A percentile compares a stretch with the other conserved stretches of the same genome.
Evolutionary conservation across 805 yeast species (phyloP).

Genomic region (Saccharomycopsis javanensis): DNA sequence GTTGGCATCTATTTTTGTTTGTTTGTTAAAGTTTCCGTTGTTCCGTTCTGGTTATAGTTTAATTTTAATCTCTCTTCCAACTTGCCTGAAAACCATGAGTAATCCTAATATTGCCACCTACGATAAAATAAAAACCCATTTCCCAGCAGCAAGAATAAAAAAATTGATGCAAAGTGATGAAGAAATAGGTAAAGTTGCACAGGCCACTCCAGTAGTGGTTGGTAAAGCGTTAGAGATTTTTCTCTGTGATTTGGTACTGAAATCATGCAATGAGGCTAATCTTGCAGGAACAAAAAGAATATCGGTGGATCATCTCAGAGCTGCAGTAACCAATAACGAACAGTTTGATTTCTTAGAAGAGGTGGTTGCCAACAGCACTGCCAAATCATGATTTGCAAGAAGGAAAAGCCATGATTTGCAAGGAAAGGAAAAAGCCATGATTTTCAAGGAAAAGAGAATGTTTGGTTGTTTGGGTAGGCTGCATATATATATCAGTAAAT

Average conservation of each 20-base stretch:
- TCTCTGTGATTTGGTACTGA: constrained; percentile 81
- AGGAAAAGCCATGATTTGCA: no score
- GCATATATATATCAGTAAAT: no score
- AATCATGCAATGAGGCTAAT: constrained; percentile 69
- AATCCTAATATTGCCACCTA: constrained; percentile 9
- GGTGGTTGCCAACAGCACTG: constrained; percentile 35
- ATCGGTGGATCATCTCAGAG: constrained; percentile 69
- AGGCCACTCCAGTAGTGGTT: constrained; percentile 96
- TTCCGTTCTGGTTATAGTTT: no score
- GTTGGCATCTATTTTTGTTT: no score
- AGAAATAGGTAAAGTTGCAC: constrained; percentile 97
- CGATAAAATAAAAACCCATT: constrained; percentile 59
- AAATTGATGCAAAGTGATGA: constrained; percentile 97
- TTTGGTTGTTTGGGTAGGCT: no score
- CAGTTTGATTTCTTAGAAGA: constrained; percentile 90
- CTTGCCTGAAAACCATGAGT: not conserved
- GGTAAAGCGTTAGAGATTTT: constrained; percentile 92
- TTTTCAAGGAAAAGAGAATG: no score
- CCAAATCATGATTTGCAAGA: no score
- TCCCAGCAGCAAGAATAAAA: constrained; percentile 90
- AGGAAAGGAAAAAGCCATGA: no score
- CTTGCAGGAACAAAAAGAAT: constrained; percentile 69
- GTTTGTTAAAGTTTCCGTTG: no score
- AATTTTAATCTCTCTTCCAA: no score
- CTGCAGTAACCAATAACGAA: constrained; percentile 77